Evolutionary conservation across 345 rosid species (phyloP).

Genomic region (Acer saccharum): DNA sequence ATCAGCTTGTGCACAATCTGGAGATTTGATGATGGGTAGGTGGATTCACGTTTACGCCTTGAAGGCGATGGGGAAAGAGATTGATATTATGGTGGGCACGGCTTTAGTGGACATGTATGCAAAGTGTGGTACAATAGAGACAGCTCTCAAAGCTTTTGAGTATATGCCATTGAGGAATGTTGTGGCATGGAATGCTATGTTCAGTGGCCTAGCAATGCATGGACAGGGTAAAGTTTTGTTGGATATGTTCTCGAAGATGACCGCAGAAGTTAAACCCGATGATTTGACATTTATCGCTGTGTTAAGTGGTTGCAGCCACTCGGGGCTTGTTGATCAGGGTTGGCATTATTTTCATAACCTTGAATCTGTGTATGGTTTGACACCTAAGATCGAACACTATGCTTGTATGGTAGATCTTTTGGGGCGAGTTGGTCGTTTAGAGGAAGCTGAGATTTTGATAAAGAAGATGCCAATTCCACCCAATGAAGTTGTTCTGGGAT

Average conservation of each 20-base stretch:
- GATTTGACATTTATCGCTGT: slow-evolving; percentile 71
- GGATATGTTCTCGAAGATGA: slow-evolving; percentile 62
- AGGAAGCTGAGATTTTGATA: slow-evolving; percentile 64
- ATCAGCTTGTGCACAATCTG: slow-evolving; percentile 72
- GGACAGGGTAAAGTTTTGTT: slow-evolving; percentile 55
- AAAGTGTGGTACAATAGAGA: slow-evolving; percentile 66
- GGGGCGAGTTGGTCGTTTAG: slow-evolving; percentile 71
- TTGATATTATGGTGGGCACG: slow-evolving; percentile 65
- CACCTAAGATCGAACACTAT: slow-evolving; percentile 74
- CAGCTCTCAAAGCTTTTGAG: slow-evolving; percentile 56
- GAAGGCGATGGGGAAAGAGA: slow-evolving; percentile 53
- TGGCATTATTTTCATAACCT: slow-evolving; percentile 44
- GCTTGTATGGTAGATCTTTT: slow-evolving; percentile 92
- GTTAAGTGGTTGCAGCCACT: slow-evolving; percentile 79
- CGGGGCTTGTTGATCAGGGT: slow-evolving; percentile 72
- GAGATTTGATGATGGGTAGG: slow-evolving; percentile 57
- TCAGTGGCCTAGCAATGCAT: slow-evolving; percentile 78
- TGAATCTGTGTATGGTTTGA: slow-evolving; percentile 38
- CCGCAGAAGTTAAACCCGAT: slow-evolving; percentile 65
- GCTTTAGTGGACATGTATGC: slow-evolving; percentile 88
- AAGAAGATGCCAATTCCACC: slow-evolving; percentile 74
- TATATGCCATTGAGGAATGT: slow-evolving; percentile 60
- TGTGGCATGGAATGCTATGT: slow-evolving; percentile 78
- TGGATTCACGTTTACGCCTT: slow-evolving; percentile 78
- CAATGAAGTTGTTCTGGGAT: slow-evolving; percentile 80